Conservation (phyloP, 2,329 filamentous ascomycete species). For the Colletotrichum sp. region DNA sequence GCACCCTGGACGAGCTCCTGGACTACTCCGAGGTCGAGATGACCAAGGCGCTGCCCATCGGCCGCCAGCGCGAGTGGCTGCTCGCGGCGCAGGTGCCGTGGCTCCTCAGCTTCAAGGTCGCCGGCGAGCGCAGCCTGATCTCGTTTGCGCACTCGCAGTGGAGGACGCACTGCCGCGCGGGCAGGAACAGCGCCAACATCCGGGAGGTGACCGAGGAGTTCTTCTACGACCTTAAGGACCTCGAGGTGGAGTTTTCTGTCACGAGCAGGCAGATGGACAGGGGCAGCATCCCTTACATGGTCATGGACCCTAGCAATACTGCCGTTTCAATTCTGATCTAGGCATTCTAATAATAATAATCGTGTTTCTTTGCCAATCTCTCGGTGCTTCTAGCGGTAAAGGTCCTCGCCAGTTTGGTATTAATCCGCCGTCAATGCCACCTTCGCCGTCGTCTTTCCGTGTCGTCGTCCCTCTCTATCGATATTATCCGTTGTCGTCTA, state of each 20-base stretch:
- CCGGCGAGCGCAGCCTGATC: constrained; percentile 42
- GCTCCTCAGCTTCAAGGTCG: constrained; percentile 48
- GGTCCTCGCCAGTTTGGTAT: not conserved
- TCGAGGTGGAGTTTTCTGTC: constrained; percentile 32
- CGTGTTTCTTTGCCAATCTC: not conserved
- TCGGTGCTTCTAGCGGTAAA: not conserved
- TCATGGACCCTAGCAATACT: constrained; percentile 40
- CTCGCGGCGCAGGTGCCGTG: constrained; percentile 49
- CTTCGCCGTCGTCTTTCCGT: not conserved
- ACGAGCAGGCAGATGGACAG: constrained; percentile 36
- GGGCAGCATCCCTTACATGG: constrained; percentile 39
- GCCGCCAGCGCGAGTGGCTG: constrained; percentile 47
- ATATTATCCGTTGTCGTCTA: not conserved
- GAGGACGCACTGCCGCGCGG: constrained; percentile 30
- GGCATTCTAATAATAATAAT: not conserved
- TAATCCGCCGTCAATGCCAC: not conserved
- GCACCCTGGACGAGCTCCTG: constrained; percentile 31
- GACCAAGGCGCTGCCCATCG: constrained; percentile 45
- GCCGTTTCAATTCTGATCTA: constrained; percentile 36
- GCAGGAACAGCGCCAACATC: constrained; percentile 23
- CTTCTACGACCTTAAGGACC: constrained; percentile 29
- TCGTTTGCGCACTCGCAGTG: constrained; percentile 45
- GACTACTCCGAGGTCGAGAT: constrained; percentile 37
- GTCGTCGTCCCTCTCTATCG: not conserved
- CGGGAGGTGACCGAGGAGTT: constrained; percentile 29